phyloP scores from a whole-genome alignment of 306 rosid genomes.

The Glycyrrhiza uralensis region DNA sequence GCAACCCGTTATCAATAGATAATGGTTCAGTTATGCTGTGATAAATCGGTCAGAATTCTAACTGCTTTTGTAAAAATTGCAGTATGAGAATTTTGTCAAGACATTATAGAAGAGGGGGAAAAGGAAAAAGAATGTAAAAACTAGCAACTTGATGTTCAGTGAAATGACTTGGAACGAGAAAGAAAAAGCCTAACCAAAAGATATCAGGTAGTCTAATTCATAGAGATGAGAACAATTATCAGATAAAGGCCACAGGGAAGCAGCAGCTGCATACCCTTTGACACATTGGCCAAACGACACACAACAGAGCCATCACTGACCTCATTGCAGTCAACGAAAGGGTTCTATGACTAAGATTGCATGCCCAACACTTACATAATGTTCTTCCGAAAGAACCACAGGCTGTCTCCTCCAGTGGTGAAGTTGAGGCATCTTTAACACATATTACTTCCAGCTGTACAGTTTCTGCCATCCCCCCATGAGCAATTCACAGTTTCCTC shows the following conservation, averaged over 20 bases:
- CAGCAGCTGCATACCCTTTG: constrained; percentile 52
- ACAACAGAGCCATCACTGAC: constrained; percentile 49
- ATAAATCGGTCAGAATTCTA: not conserved
- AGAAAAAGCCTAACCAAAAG: constrained; percentile 2
- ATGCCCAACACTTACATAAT: constrained; percentile 48
- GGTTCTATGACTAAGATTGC: constrained; percentile 53
- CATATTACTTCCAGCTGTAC: constrained; percentile 45
- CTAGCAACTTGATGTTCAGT: not conserved
- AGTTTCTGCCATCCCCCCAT: constrained; percentile 40
- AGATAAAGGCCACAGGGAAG: constrained; percentile 42
- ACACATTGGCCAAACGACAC: constrained; percentile 41
- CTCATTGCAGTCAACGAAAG: constrained; percentile 56
- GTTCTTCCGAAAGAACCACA: constrained; percentile 42
- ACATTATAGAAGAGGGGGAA: not conserved
- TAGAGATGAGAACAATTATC: constrained; percentile 35
- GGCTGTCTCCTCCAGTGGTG: constrained; percentile 41
- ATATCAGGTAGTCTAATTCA: constrained; percentile 16
- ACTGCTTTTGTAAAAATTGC: not conserved
- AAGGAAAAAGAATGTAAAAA: not conserved
- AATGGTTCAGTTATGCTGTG: not conserved
- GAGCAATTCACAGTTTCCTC: constrained; percentile 38
- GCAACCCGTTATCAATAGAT: not conserved
- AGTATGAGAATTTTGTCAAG: not conserved
- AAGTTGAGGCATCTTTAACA: constrained; percentile 55
- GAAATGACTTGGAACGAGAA: constrained; percentile 14